phyloP scores from a whole-genome alignment of 495 filamentous ascomycete species.

The Penicillium chermesinum region DNA sequence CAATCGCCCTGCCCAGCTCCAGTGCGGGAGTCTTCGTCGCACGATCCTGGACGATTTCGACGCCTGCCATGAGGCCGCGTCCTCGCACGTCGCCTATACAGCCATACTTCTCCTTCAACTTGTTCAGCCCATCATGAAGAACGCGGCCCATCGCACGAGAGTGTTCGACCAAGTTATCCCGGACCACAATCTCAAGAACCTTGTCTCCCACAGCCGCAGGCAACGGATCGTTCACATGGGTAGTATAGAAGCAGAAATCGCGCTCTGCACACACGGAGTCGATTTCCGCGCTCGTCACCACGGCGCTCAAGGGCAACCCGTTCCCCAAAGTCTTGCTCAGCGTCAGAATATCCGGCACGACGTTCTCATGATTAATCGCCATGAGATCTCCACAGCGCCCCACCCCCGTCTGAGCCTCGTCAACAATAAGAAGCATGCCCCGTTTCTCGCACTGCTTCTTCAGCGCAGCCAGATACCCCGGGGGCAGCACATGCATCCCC shows the following conservation, averaged over 20 bases:
- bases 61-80: slow-evolving; percentile 47
- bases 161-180: slow-evolving; percentile 41
- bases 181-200: slow-evolving; percentile 50
- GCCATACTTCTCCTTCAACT: slow-evolving; percentile 41
- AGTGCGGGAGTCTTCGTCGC: slow-evolving; percentile 23
- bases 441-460: slow-evolving; percentile 39
- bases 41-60: slow-evolving; percentile 48
- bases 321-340: slow-evolving; percentile 52
- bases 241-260: slow-evolving; percentile 28
- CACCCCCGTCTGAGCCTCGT: slow-evolving; percentile 48
- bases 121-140: slow-evolving; percentile 37
- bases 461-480: slow-evolving; percentile 40
- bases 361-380: slow-evolving; percentile 38
- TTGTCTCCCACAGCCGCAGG: slow-evolving; percentile 51
- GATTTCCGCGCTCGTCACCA: slow-evolving; percentile 46
- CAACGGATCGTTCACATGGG: slow-evolving; percentile 51
- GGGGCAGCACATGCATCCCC: slow-evolving; percentile 40
- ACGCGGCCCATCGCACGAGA: slow-evolving; percentile 35
- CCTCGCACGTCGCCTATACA: slow-evolving; percentile 55
- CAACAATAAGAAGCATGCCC: slow-evolving; percentile 47
- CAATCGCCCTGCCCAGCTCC: slow-evolving; percentile 9
- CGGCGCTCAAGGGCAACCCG: slow-evolving; percentile 47
- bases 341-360: slow-evolving; percentile 47
- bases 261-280: slow-evolving; percentile 29
- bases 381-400: slow-evolving; percentile 45